These are phyloP conservation scores for Trichoderma guizhouense DNA, from an alignment of 2,329 filamentous ascomycete genomes.

Conservation along the genomic window DNA sequence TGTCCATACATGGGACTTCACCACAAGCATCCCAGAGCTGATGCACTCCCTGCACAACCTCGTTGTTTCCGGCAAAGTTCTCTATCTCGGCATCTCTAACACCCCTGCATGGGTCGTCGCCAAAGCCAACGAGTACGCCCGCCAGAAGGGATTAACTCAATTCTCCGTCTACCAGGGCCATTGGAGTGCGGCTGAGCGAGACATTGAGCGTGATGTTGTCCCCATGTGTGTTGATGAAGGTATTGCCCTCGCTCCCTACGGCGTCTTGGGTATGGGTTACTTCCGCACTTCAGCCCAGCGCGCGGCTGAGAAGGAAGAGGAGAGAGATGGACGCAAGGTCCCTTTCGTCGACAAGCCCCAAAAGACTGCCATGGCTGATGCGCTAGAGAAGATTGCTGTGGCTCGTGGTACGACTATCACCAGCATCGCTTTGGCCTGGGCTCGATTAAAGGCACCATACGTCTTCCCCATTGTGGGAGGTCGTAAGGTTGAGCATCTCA, in stretches of 20 bases:
- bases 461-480: conserved; percentile 61
- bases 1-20: conserved; percentile 26
- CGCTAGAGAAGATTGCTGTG: conserved; percentile 18
- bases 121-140: conserved; percentile 27
- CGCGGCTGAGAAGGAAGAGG: neutral
- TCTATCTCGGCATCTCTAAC: conserved; percentile 32
- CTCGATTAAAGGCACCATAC: conserved; percentile 57
- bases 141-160: conserved; percentile 24
- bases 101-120: conserved; percentile 33
- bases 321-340: conserved; percentile 2
- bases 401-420: conserved; percentile 16
- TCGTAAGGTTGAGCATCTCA: conserved; percentile 58
- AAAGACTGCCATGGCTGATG: conserved; percentile 23
- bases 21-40: conserved; percentile 26
- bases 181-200: conserved; percentile 27
- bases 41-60: conserved; percentile 29
- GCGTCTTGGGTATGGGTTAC: conserved; percentile 38
- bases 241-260: conserved; percentile 47
- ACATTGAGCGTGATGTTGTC: conserved; percentile 33
- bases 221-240: conserved; percentile 33
- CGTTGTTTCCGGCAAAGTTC: conserved; percentile 27
- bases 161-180: conserved; percentile 33
- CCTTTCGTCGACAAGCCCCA: conserved; percentile 11
- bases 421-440: conserved; percentile 53
- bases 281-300: conserved; percentile 11